Evolutionary conservation across 345 rosid genomes (phyloP), one percentile per base, ranked within the genome.

Genomic region (Eucalyptus melliodora): DNA sequence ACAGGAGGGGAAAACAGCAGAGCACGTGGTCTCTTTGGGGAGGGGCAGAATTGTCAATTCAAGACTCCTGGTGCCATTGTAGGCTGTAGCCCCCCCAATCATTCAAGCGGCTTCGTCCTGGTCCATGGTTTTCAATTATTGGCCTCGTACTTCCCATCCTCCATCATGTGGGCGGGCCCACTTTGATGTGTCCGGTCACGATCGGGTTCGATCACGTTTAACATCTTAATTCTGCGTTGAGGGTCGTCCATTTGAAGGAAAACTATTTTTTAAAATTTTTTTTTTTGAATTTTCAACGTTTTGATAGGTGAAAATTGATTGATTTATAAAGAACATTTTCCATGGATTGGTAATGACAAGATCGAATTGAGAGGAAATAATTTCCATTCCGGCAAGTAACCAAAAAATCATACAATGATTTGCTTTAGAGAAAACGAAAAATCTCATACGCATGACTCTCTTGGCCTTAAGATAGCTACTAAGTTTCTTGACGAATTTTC

Each of bases 231-330:
- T 69, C 24, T 34, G 37, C 37, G 1, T n/a, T 30, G 7, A 65
- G 77, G 37, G 8, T 8, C 37, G 37, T 65, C 16, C 23, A 34
- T 17, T 31, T 69, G 4, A 69, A 31, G 11, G 37, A 5, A 31
- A 16, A 16, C 10, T 16, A 16, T 3, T 37, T 72, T 7, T 1
- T 0, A 6, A 40, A 72, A 3, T 21, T 19, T 37, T 10, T n/a
- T n/a, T 10, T 77, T 77, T 77, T 5, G 4, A 77, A 7, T 6
- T 77, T 77, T 77, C 42, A 77, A 4, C 24, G 4, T 21, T 56
- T 56, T 21, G 59, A 21, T 21, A 2, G 59, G 11, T 53, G 26
- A 53, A 8, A 21, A 53, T 19, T 21, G 26, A 53, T 53, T 19
- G 59, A 53, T 53, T 53, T 53, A 53, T 53, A 21, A 9, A 53